Evolutionary conservation across 495 filamentous ascomycete genomes (phyloP).

Genomic region (Aspergillus asperescens): DNA sequence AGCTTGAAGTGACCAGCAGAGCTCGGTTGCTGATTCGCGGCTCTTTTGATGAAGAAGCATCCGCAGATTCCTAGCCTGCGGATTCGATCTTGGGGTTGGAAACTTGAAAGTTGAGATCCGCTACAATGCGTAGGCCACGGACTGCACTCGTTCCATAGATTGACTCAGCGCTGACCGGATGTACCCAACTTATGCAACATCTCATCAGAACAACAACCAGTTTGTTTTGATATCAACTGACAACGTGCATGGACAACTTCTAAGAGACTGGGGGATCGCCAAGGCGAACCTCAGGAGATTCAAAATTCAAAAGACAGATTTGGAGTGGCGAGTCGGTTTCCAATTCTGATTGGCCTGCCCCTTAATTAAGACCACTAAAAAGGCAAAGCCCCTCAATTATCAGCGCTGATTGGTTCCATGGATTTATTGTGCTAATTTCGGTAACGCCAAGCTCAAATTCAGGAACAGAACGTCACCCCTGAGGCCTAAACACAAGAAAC

Average conservation of each 20-base stretch:
- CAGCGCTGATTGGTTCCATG: not conserved
- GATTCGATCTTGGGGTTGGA: not conserved
- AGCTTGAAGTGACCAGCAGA: not conserved
- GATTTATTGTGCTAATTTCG: not conserved
- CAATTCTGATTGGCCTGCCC: not conserved
- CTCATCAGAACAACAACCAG: too few relatives aligned
- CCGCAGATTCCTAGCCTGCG: not conserved
- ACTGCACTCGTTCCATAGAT: not conserved
- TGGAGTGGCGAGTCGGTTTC: not conserved
- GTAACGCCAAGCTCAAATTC: not conserved
- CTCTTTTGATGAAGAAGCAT: not conserved
- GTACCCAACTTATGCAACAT: not conserved
- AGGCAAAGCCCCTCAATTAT: not conserved
- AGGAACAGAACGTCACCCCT: slow-evolving; percentile 3
- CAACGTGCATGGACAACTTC: too few relatives aligned
- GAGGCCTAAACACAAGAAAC: not conserved
- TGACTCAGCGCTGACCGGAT: too few relatives aligned
- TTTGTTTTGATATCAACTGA: not conserved
- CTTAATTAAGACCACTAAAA: not conserved
- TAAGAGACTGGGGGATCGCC: too few relatives aligned
- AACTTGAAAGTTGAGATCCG: too few relatives aligned
- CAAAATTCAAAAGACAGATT: too few relatives aligned
- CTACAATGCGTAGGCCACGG: too few relatives aligned
- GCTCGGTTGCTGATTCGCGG: not conserved
- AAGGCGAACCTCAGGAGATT: too few relatives aligned